These are phyloP conservation scores for Aspergillus carlsbadensis DNA, from an alignment of 495 filamentous ascomycete species.

Conservation along the genomic window DNA sequence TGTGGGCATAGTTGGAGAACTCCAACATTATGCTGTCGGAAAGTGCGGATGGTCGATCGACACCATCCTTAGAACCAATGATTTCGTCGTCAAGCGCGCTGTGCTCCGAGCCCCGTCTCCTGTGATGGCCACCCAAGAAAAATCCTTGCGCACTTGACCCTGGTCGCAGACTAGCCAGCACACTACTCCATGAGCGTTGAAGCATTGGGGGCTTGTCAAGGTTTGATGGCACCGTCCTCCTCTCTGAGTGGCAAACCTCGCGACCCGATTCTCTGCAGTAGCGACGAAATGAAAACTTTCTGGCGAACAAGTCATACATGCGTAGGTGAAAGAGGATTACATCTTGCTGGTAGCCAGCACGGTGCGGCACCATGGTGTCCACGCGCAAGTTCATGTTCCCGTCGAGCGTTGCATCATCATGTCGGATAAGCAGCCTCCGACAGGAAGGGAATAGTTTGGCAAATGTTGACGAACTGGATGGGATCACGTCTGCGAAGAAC, in stretches of 20 bases:
- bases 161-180: slow-evolving; percentile 65
- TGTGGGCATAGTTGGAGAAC: slow-evolving; percentile 96
- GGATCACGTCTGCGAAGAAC: slow-evolving; percentile 60
- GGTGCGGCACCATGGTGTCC: slow-evolving; percentile 66
- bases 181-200: slow-evolving; percentile 72
- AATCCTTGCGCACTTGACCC: slow-evolving; percentile 45
- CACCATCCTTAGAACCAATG: slow-evolving; percentile 19
- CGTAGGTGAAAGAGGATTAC: slow-evolving; percentile 91
- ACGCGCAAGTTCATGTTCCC: slow-evolving; percentile 97
- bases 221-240: slow-evolving; percentile 61
- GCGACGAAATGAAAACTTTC: slow-evolving; percentile 86
- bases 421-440: slow-evolving; percentile 75
- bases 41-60: slow-evolving; percentile 41
- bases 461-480: slow-evolving; percentile 81
- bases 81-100: slow-evolving; percentile 39
- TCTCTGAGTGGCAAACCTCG: slow-evolving; percentile 83
- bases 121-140: slow-evolving; percentile 19
- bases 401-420: slow-evolving; percentile 88
- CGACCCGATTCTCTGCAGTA: slow-evolving; percentile 93
- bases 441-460: slow-evolving; percentile 83
- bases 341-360: slow-evolving; percentile 56
- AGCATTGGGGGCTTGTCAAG: slow-evolving; percentile 52
- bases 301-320: slow-evolving; percentile 86
- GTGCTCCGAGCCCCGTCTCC: slow-evolving; percentile 61
- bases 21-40: slow-evolving; percentile 81